A percentile compares a stretch with the other conserved stretches of the same genome.
Evolutionary conservation across 2,329 filamentous ascomycete genomes (phyloP).

Genomic region (Dactylellina parvicollis): DNA sequence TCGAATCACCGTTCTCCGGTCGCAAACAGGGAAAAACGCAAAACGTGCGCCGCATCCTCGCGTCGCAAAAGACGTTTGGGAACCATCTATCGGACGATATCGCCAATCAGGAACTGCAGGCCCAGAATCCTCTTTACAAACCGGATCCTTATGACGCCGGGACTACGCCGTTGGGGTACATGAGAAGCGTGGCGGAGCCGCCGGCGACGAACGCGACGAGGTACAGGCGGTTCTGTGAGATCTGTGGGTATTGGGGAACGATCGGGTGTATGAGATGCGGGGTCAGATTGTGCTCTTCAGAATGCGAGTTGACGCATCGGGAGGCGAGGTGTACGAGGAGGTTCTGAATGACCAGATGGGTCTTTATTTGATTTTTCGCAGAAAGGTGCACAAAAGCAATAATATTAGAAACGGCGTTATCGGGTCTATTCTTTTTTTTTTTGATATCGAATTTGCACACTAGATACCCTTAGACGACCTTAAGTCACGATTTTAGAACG

Average conservation of each 20-base stretch:
- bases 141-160: constrained; percentile 25
- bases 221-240: constrained; percentile 57
- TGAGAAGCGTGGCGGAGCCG: constrained; percentile 53
- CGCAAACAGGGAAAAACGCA: constrained; percentile 64
- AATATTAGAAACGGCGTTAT: neutral
- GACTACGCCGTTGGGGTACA: constrained; percentile 55
- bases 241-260: constrained; percentile 58
- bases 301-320: constrained; percentile 56
- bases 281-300: constrained; percentile 57
- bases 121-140: constrained; percentile 37
- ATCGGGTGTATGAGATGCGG: constrained; percentile 57
- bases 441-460: neutral
- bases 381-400: neutral
- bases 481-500: neutral
- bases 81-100: constrained; percentile 84
- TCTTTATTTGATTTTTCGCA: neutral
- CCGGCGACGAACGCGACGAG: constrained; percentile 42
- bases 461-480: neutral
- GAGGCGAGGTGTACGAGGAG: constrained; percentile 56
- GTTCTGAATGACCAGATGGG: constrained; percentile 14
- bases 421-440: neutral
- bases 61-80: constrained; percentile 82
- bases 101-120: constrained; percentile 66
- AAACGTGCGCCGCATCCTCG: constrained; percentile 78
- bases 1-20: constrained; percentile 29